Evolutionary conservation across 2,329 filamentous ascomycete species (phyloP), one percentile per base, ranked within the genome.

Genomic region (Camillea tinctor): DNA sequence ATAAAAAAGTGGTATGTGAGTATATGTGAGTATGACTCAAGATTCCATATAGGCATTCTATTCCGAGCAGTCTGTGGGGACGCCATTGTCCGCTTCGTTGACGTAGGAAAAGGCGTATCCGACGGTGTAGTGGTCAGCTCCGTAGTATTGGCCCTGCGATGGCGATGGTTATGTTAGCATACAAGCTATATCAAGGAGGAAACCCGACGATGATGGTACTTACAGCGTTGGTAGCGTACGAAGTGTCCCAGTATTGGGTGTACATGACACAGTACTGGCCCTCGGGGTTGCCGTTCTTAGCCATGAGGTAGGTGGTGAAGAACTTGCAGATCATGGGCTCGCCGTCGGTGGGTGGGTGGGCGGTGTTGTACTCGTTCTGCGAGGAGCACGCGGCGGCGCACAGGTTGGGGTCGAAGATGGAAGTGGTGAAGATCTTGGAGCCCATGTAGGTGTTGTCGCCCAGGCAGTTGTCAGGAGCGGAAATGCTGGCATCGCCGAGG

Each of bases 241-340:
- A 60, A 7, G 60, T 48, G 26, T 70, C 64, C 65, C 71, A 74
- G 54, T 66, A 57, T 53, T 69, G 65, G n/a, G 68, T 73, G 67
- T 77, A 79, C 52, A 79, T 58, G 26, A 71, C 65, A 64, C 76
- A 79, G 61, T 75, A 73, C 13, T 73, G 73, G n/a, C 76, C 75
- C 24, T 72, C 60, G 1, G 74, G 67, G 26, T 60, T 56, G 15
- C 73, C 73, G 60, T 78, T 76, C 68, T 72, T 73, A 60, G 71
- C 69, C 23, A 77, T 60, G 55, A 79, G 66, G 60, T 75, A 79
- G 0, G 73, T 68, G 54, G 75, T 75, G 67, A 77, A 75, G 71
- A 74, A 75, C 17, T 63, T 65, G 55, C 70, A 73, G 40, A 69
- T 66, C 65, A 66, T 65, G 48, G 68, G 67, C 50, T 59, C 44